Base-by-base conservation (phyloP, 768 basidiomycete genomes). In the Cystobasidium ongulense region DNA sequence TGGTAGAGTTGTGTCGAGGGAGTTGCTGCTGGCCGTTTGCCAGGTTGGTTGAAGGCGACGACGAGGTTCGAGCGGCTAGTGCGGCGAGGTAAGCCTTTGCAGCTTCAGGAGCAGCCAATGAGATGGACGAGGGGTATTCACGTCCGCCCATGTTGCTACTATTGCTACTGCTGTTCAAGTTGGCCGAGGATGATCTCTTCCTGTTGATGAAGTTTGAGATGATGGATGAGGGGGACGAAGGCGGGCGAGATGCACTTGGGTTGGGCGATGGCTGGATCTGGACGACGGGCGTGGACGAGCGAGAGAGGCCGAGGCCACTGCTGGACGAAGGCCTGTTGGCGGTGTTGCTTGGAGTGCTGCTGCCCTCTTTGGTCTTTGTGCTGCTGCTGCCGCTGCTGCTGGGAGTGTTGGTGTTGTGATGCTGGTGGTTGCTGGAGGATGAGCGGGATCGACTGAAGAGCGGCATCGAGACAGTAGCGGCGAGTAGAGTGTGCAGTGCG, bases 81-180 rank as follows among this genome's bases (percentile, higher is more conserved):
- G 63, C 63, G 18, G 63, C 63, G 33, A 64, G 63, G 63, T 64
- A 64, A 23, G 63, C 35, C 27, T 64, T 38, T 64, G 63, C 63
- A 64, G 36, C 63, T 43, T 38, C 63, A 11, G 63, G 35, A 36
- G 36, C 35, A 15, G 57, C 35, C 57, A 61, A 4, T 50, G 15
- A 21, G 8, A 50, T 11, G 21, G 18, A 21, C 46, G 18, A n/a
- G 46, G 18, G n/a, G n/a, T 11, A 7, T 17, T 7, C 39, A 17
- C 39, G 39, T 7, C 7, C n/a, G 46, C 15, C 46, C 21, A 50
- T 7, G 3, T 7, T 11, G 21, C n/a, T n/a, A 21, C 8, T 50
- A 50, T 4, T 50, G 46, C 18, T 21, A 3, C n/a, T 50, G 46
- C 21, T 50, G 18, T 21, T 50, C 21, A n/a, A 50, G n/a, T 50